Percentiles rank a stretch among this genome's conserved stretches.
Evolutionary conservation across 306 rosid genomes (phyloP).

Genomic region (Quercus aquifolioides): DNA sequence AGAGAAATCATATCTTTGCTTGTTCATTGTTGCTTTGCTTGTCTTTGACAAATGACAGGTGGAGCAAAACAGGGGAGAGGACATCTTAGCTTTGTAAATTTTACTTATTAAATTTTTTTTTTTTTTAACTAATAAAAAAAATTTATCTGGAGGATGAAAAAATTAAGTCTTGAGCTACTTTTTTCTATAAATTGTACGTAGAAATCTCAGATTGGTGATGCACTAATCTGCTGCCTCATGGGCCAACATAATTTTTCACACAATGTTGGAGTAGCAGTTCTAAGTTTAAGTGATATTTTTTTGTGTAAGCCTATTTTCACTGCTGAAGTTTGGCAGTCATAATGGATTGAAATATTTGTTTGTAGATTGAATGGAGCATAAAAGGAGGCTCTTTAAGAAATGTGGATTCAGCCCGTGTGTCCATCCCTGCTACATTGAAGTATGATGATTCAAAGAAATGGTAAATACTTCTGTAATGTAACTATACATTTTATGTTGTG

Average conservation of each 20-base stretch:
- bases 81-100: too few species aligned
- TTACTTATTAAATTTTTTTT: too few species aligned
- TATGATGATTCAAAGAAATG: conserved; percentile 88
- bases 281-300: conserved; percentile 18
- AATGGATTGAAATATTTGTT: conserved; percentile 14
- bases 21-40: too few species aligned
- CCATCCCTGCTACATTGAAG: conserved; percentile 77
- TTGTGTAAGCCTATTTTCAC: conserved; percentile 15
- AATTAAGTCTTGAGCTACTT: neutral
- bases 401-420: conserved; percentile 84
- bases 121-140: neutral
- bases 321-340: conserved; percentile 10
- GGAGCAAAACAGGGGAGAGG: too few species aligned
- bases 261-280: conserved; percentile 7
- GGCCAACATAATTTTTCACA: neutral
- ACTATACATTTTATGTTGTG: neutral
- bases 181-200: neutral
- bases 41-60: too few species aligned
- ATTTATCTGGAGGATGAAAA: neutral
- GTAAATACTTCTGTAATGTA: conserved; percentile 37
- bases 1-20: too few species aligned
- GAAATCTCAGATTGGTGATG: neutral
- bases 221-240: neutral
- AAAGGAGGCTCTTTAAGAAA: conserved; percentile 82
- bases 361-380: conserved; percentile 90